phyloP scores from a whole-genome alignment of 441 rosid genomes.

The Eutrema salsugineum region DNA sequence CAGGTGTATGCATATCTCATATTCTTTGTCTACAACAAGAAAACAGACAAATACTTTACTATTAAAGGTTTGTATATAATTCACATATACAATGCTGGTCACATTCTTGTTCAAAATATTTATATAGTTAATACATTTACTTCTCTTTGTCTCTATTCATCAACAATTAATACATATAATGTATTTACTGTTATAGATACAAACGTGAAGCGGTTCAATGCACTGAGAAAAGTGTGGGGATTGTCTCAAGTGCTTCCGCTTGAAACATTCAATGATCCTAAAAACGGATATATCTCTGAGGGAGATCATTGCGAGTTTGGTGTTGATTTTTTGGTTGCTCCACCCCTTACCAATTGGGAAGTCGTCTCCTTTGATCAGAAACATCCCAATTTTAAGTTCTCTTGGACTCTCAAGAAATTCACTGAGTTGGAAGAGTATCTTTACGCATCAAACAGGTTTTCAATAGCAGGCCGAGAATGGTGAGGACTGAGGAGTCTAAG shows the following conservation, averaged over 20 bases:
- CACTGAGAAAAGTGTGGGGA: background rate
- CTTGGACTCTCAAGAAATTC: background rate
- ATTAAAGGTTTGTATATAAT: no score
- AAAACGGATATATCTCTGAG: background rate
- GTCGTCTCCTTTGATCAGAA: background rate
- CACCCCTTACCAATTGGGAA: background rate
- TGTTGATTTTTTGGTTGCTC: background rate
- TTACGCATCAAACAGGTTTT: background rate
- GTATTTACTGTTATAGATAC: background rate
- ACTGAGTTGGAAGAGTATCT: background rate
- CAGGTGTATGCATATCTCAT: no score
- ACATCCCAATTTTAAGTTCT: background rate
- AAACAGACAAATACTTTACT: no score
- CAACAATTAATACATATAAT: no score
- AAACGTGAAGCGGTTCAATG: background rate
- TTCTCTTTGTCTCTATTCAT: no score
- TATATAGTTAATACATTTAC: no score
- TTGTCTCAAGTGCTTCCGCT: background rate
- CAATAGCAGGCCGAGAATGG: background rate
- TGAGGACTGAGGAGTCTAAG: background rate
- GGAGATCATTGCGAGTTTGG: constrained; percentile 14
- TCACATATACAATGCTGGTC: no score
- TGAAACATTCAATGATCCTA: background rate
- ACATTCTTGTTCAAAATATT: no score
- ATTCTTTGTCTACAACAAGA: no score